Base-by-base conservation (phyloP, 2,329 filamentous ascomycete genomes). In the Dactylella cylindrospora region DNA sequence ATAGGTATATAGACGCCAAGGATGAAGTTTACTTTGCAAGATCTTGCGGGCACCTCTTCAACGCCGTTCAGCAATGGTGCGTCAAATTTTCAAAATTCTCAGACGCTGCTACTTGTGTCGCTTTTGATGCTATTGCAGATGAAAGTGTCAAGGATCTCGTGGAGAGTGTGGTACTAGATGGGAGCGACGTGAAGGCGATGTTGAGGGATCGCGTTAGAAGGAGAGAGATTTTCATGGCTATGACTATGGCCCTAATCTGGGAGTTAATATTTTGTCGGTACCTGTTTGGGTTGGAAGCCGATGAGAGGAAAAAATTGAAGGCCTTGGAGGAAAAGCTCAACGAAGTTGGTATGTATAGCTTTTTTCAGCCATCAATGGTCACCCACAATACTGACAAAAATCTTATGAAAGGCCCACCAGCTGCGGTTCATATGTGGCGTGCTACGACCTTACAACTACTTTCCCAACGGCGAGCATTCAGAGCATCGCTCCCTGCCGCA, bases 161-260 rank as follows among this genome's bases (percentile, higher is more conserved):
- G 40, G 93, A 97, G 76, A 96, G 96, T 73, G 84, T 89, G 64
- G 84, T 98, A 49, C 80, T 98, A 20, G 94, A 98, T 74, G 93
- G 91, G 65, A 89, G 89, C 38, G 90, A 97, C 71, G 90, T 95
- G 65, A 90, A 97, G 73, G 77, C 79, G 55, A 93, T 95, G 70
- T 84, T 98, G 41, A 81, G 81, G 67, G 91, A 98, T 72, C 87
- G 94, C 31, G 86, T 96, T 50, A 84, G 82, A 70, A 85, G 93
- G 64, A 84, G 91, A 61, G 91, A 97, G 72, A 84, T 97, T 57
- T 96, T 98, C 79, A 96, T 97, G 89, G 93, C 90, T 29, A 90
- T 98, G 73, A 88, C 91, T 52, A 97, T 97, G 90, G 93, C 87
- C 64, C 96, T 98, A 90, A 84, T 98, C 45, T 98, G 90, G 90